These are phyloP conservation scores for Fusarium duplospermum DNA, from an alignment of 2,329 filamentous ascomycete species.

Conservation along the genomic window DNA sequence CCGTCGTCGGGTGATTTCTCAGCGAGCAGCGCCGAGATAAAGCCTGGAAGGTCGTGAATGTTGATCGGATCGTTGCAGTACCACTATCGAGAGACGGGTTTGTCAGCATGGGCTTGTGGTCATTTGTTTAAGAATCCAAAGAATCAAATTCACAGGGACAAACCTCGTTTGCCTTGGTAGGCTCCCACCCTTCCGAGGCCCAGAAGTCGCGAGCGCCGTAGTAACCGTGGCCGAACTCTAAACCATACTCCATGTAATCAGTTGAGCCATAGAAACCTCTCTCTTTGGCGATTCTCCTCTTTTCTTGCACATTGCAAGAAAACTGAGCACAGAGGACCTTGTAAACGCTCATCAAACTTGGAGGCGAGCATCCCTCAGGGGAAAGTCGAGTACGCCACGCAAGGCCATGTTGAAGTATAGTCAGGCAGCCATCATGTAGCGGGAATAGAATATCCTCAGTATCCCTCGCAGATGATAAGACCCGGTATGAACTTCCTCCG, in stretches of 20 bases:
- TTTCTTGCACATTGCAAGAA: background rate
- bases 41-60: background rate
- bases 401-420: background rate
- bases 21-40: background rate
- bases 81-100: background rate
- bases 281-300: background rate
- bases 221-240: conserved; percentile 4
- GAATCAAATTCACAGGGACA: background rate
- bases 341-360: background rate
- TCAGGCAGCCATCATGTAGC: background rate
- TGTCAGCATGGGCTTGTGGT: background rate
- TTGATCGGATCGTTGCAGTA: conserved; percentile 1
- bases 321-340: background rate
- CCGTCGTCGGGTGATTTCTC: background rate
- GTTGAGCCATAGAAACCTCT: background rate
- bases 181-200: conserved; percentile 1
- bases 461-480: background rate
- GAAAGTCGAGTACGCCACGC: background rate
- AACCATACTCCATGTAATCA: background rate
- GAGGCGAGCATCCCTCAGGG: background rate
- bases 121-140: fast-evolving
- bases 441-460: background rate
- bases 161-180: background rate
- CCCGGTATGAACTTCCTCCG: background rate
- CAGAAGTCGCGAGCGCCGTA: conserved; percentile 8